A percentile compares a stretch with the other conserved stretches of the same genome.
phyloP scores from a whole-genome alignment of 2,329 filamentous ascomycete genomes.

The Sporothrix pallida region DNA sequence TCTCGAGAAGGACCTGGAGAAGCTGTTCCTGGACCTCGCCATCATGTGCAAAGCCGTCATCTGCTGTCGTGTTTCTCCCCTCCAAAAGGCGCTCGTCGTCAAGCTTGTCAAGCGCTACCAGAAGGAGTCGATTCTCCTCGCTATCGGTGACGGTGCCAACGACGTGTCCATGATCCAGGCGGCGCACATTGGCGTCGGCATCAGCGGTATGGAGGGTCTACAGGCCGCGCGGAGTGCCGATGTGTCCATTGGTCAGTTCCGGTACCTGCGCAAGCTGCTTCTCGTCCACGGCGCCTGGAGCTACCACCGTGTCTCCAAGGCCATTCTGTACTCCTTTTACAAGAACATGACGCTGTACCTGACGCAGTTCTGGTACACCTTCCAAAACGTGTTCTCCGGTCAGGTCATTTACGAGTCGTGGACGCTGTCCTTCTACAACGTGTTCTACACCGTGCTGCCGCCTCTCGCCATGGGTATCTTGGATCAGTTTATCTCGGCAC shows the following conservation, averaged over 20 bases:
- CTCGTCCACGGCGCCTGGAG: slow-evolving; percentile 97
- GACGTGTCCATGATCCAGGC: slow-evolving; percentile 99
- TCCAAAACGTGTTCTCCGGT: slow-evolving; percentile 97
- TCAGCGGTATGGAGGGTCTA: slow-evolving; percentile 94
- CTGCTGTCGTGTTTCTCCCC: slow-evolving; percentile 93
- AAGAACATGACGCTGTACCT: slow-evolving; percentile 99
- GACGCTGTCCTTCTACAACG: slow-evolving; percentile 99
- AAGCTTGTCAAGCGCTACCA: slow-evolving; percentile 95
- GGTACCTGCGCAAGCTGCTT: slow-evolving; percentile 89
- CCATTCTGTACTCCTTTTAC: slow-evolving; percentile 98
- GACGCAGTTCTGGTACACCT: slow-evolving; percentile 99
- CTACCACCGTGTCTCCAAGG: slow-evolving; percentile 95
- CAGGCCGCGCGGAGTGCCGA: slow-evolving; percentile 96
- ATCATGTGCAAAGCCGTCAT: slow-evolving; percentile 99
- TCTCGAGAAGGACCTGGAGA: slow-evolving; percentile 91
- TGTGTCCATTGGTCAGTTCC: slow-evolving; percentile 94
- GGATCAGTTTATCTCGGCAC: slow-evolving; percentile 95
- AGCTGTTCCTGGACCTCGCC: slow-evolving; percentile 88
- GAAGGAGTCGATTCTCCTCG: slow-evolving; percentile 86
- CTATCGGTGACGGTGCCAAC: slow-evolving; percentile 96
- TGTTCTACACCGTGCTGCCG: slow-evolving; percentile 93
- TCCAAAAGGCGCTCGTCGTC: slow-evolving; percentile 96
- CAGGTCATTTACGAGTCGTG: slow-evolving; percentile 99
- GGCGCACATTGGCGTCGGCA: slow-evolving; percentile 95
- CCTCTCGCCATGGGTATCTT: slow-evolving; percentile 95